Evolutionary conservation across 257 asterid species (phyloP).

Genomic region (Rubia yunnanensis): DNA sequence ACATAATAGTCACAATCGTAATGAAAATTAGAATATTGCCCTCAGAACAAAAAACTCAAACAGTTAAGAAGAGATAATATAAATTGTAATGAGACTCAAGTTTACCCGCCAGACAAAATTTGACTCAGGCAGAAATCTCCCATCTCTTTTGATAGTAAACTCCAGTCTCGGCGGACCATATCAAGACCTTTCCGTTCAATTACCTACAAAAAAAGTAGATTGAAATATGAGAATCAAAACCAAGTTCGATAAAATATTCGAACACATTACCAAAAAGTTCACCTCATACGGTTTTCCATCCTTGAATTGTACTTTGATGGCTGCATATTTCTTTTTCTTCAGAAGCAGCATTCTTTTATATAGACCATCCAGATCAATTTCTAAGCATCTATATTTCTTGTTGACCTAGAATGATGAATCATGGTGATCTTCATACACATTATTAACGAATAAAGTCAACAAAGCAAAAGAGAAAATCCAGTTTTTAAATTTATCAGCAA

Average conservation of each 20-base stretch:
- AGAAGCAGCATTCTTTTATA: conserved; percentile 95
- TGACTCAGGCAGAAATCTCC: conserved; percentile 94
- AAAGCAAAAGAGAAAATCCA: not conserved
- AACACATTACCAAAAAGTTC: conserved; percentile 18
- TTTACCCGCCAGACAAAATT: conserved; percentile 87
- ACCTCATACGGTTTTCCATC: conserved; percentile 76
- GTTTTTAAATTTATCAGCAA: not conserved
- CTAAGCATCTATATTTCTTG: conserved; percentile 89
- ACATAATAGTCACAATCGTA: not conserved
- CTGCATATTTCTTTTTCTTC: conserved; percentile 98
- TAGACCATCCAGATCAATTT: conserved; percentile 95
- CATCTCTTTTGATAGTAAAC: conserved; percentile 84
- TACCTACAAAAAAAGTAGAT: conserved; percentile 32
- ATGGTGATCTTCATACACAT: conserved; percentile 4
- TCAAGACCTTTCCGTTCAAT: conserved; percentile 97
- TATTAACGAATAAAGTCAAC: not conserved
- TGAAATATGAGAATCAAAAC: not conserved
- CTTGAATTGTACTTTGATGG: conserved; percentile 79
- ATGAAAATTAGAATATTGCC: not conserved
- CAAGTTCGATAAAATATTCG: not conserved
- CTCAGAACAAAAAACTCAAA: not conserved
- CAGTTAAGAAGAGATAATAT: not conserved
- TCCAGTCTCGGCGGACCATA: conserved; percentile 99
- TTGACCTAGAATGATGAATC: conserved; percentile 51
- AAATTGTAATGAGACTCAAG: conserved; percentile 7